Evolutionary conservation across 345 rosid genomes (phyloP).

Genomic region (Anacardium occidentale): DNA sequence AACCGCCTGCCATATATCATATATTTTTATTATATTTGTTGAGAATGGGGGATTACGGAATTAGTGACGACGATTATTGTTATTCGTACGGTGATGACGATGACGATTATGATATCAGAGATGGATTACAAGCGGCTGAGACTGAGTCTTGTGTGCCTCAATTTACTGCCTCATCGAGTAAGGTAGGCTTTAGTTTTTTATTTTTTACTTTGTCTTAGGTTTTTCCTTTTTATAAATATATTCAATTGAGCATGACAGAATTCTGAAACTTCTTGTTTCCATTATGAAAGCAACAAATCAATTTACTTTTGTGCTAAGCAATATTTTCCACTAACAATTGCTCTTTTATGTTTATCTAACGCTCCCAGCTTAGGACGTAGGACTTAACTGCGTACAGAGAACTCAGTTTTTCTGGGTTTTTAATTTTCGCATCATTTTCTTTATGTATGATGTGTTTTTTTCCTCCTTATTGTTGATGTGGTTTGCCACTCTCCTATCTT

Average conservation of each 20-base stretch:
- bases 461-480: neutral
- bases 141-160: neutral
- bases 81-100: neutral
- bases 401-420: neutral
- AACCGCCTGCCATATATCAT: neutral
- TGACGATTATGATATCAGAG: conserved; percentile 8
- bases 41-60: conserved; percentile 10
- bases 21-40: neutral
- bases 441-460: conserved; percentile 4
- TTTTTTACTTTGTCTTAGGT: neutral
- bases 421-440: neutral
- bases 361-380: neutral
- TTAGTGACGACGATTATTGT: conserved; percentile 5
- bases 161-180: neutral
- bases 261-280: neutral
- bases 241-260: neutral
- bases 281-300: neutral
- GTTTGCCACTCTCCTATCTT: conserved; percentile 1
- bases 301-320: too few relatives aligned
- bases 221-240: neutral
- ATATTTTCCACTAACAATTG: neutral
- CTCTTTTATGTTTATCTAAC: neutral
- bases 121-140: conserved; percentile 9
- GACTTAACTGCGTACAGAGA: too few relatives aligned
- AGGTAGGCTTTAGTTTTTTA: neutral